phyloP scores from a whole-genome alignment of 305 asterid genomes.

The Nicotiana rustica region DNA sequence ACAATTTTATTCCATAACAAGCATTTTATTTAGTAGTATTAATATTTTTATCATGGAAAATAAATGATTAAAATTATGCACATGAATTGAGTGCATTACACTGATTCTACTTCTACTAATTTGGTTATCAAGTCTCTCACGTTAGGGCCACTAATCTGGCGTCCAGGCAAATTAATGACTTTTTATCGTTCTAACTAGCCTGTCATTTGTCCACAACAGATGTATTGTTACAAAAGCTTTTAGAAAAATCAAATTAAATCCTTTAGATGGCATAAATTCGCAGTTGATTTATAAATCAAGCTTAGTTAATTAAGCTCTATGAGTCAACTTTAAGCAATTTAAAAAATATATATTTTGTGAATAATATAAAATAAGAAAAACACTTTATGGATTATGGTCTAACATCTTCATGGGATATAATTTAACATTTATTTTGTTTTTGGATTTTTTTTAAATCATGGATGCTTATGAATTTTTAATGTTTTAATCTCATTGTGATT shows the following conservation, averaged over 20 bases:
- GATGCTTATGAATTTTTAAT: not conserved
- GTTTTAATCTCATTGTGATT: no score
- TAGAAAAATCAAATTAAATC: not conserved
- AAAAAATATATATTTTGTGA: not conserved
- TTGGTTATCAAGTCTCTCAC: not conserved
- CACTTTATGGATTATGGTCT: not conserved
- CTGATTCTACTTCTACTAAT: not conserved
- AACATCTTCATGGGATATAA: not conserved
- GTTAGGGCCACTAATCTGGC: not conserved
- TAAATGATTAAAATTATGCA: not conserved
- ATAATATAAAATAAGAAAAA: not conserved
- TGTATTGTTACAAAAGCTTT: not conserved
- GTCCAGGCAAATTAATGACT: not conserved
- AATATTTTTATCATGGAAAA: not conserved
- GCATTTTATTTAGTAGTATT: not conserved
- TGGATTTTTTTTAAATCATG: not conserved
- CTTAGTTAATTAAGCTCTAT: not conserved
- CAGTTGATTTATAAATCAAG: not conserved
- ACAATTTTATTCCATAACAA: not conserved
- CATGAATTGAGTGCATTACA: slow-evolving; percentile 11
- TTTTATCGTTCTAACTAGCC: not conserved
- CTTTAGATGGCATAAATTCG: not conserved
- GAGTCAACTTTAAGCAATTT: slow-evolving; percentile 14
- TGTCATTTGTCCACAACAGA: not conserved
- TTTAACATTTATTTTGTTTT: not conserved